Percentiles rank a stretch among this genome's conserved stretches.
These are phyloP conservation scores for Backusella macrospora DNA, from an alignment of 192 early-diverging fungal genomes.

Conservation along the genomic window DNA sequence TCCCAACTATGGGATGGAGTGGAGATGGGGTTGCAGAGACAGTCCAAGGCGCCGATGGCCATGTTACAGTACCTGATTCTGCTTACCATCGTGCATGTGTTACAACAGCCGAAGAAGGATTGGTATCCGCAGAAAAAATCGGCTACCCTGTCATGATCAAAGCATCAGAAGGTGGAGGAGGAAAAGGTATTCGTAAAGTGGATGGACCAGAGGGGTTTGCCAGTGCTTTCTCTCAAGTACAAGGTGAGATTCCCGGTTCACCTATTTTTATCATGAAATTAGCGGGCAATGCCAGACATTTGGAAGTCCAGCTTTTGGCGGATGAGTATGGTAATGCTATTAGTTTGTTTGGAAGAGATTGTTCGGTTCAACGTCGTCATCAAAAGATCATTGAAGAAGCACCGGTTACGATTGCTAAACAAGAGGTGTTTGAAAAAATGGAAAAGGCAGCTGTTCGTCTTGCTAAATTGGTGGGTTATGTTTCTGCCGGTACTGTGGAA, in stretches of 20 bases:
- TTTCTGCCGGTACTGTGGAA: conserved; percentile 95
- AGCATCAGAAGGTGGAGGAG: conserved; percentile 98
- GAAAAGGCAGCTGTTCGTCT: conserved; percentile 94
- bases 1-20: conserved; percentile 95
- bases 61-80: conserved; percentile 79
- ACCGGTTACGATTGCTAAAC: conserved; percentile 83
- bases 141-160: conserved; percentile 99
- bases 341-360: conserved; percentile 97
- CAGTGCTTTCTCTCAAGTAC: conserved; percentile 82
- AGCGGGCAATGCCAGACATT: conserved; percentile 87
- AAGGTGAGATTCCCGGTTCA: conserved; percentile 93
- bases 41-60: conserved; percentile 65
- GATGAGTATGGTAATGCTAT: conserved; percentile 98
- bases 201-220: conserved; percentile 72
- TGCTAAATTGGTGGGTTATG: conserved; percentile 94
- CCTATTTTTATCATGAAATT: conserved; percentile 99
- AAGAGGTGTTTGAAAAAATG: conserved; percentile 82
- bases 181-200: conserved; percentile 98
- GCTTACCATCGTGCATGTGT: conserved; percentile 84
- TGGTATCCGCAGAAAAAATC: conserved; percentile 82
- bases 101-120: conserved; percentile 84
- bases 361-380: conserved; percentile 96
- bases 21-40: conserved; percentile 84
- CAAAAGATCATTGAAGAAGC: conserved; percentile 99
- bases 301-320: conserved; percentile 95